phyloP scores from a whole-genome alignment of 2,329 filamentous ascomycete species.

The Trichoderma harzianum region DNA sequence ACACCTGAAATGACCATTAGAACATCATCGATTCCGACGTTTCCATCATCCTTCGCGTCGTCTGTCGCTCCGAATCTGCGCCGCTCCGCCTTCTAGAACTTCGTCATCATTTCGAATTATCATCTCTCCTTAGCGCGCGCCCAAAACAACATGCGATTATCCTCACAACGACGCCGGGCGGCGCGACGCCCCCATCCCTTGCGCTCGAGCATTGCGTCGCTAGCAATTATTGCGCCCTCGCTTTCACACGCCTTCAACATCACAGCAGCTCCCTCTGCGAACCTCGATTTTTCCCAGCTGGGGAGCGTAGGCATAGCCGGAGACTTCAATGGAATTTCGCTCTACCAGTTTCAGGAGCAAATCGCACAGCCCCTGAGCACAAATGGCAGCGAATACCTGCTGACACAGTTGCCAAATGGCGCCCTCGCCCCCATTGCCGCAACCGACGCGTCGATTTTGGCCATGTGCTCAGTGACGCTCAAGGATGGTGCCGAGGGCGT shows the following conservation, averaged over 20 bases:
- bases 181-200: conserved; percentile 36
- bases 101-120: background rate
- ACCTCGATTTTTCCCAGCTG: conserved; percentile 74
- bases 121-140: conserved; percentile 23
- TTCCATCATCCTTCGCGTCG: conserved; percentile 6
- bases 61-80: conserved; percentile 12
- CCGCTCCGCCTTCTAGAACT: background rate
- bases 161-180: conserved; percentile 41
- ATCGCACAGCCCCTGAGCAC: conserved; percentile 61
- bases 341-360: conserved; percentile 84
- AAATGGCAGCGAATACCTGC: conserved; percentile 78
- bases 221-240: conserved; percentile 41
- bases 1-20: conserved; percentile 30
- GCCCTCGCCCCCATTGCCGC: conserved; percentile 70
- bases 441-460: conserved; percentile 78
- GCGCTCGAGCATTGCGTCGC: conserved; percentile 34
- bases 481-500: conserved; percentile 69
- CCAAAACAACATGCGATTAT: conserved; percentile 46
- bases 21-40: conserved; percentile 19
- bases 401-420: conserved; percentile 81
- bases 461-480: conserved; percentile 78
- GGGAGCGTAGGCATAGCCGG: conserved; percentile 83
- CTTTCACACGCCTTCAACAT: conserved; percentile 54
- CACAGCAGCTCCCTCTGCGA: conserved; percentile 59
- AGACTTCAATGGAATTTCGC: conserved; percentile 85